Percentiles rank a stretch among this genome's conserved stretches.
Evolutionary conservation across 768 basidiomycete species (phyloP).

Genomic region (Krasilnikovozyma curviuscula): DNA sequence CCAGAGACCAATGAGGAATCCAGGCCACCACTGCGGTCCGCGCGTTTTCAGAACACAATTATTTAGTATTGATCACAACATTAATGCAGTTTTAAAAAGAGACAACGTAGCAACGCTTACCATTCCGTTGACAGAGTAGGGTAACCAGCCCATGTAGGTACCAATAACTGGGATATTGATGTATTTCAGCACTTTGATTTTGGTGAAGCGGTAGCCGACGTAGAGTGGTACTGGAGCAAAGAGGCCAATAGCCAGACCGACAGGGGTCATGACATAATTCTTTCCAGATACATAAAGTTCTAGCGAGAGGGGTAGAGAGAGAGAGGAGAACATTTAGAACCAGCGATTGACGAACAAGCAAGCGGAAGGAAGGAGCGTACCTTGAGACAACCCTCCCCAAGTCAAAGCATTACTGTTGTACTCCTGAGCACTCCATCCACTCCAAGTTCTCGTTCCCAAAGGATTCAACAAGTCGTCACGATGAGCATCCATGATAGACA

Average conservation of each 20-base stretch:
- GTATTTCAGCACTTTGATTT: slow-evolving; percentile 28
- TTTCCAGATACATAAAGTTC: slow-evolving; percentile 27
- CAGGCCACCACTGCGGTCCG: slow-evolving; percentile 27
- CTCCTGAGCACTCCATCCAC: slow-evolving; percentile 36
- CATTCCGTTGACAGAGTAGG: slow-evolving; percentile 39
- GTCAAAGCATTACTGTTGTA: slow-evolving; percentile 40
- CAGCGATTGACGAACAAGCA: too few species aligned
- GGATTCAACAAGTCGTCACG: slow-evolving; percentile 37
- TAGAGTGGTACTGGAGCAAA: slow-evolving; percentile 39
- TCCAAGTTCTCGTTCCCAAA: slow-evolving; percentile 33
- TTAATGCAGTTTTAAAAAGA: slow-evolving; percentile 33
- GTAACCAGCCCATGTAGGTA: slow-evolving; percentile 25
- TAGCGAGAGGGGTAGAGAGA: slow-evolving; percentile 21
- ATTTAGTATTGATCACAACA: too few species aligned
- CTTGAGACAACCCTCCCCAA: too few species aligned
- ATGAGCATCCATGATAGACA: slow-evolving; percentile 37
- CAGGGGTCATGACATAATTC: slow-evolving; percentile 36
- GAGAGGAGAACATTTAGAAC: slow-evolving; percentile 26
- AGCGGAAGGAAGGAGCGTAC: too few species aligned
- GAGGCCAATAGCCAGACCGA: slow-evolving; percentile 28
- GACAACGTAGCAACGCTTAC: neutral
- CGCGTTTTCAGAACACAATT: too few species aligned
- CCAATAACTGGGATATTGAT: slow-evolving; percentile 34
- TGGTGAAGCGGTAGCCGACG: slow-evolving; percentile 24
- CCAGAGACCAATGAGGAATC: slow-evolving; percentile 37